Percentiles rank a stretch among this genome's conserved stretches.
Evolutionary conservation across 2,329 filamentous ascomycete genomes (phyloP).

Genomic region (Colletotrichum liriopes): DNA sequence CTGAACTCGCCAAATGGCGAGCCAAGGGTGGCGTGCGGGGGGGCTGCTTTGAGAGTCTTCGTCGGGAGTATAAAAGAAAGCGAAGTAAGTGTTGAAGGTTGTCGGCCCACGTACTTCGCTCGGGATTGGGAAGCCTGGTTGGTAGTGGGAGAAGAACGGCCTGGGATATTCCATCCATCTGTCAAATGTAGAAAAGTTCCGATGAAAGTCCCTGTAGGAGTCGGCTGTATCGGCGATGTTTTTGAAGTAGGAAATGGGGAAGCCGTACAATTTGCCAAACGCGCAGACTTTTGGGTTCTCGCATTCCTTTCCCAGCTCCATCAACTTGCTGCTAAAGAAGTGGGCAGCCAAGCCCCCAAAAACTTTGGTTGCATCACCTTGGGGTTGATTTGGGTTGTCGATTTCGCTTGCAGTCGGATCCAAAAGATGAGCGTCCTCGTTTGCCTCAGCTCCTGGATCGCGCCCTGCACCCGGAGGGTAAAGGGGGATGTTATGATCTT

Average conservation of each 20-base stretch:
- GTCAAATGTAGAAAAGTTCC: slow-evolving; percentile 50
- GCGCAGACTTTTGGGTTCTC: not conserved
- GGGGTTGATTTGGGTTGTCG: not conserved
- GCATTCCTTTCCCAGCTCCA: slow-evolving; percentile 24
- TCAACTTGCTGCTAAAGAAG: slow-evolving; percentile 47
- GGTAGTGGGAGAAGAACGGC: slow-evolving; percentile 44
- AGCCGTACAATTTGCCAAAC: slow-evolving; percentile 52
- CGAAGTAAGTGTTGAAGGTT: slow-evolving; percentile 56
- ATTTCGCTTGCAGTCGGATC: not conserved
- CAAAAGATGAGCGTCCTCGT: not conserved
- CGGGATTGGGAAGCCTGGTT: not conserved
- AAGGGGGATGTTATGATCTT: slow-evolving; percentile 24
- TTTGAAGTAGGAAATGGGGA: slow-evolving; percentile 60
- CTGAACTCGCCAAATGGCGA: slow-evolving; percentile 63
- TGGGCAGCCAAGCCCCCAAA: slow-evolving; percentile 25
- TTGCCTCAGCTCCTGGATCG: slow-evolving; percentile 33
- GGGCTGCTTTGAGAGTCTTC: slow-evolving; percentile 41
- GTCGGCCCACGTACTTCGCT: not conserved
- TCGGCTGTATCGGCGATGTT: slow-evolving; percentile 53
- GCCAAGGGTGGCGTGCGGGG: slow-evolving; percentile 63
- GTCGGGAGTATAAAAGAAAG: slow-evolving; percentile 64
- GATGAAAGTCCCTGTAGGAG: slow-evolving; percentile 49
- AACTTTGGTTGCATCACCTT: not conserved
- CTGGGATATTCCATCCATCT: slow-evolving; percentile 54
- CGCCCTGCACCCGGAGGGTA: slow-evolving; percentile 33